Percentiles rank a stretch among this genome's conserved stretches.
These are phyloP conservation scores for Aquilaria yunnanensis DNA, from an alignment of 345 rosid genomes.

Conservation along the genomic window DNA sequence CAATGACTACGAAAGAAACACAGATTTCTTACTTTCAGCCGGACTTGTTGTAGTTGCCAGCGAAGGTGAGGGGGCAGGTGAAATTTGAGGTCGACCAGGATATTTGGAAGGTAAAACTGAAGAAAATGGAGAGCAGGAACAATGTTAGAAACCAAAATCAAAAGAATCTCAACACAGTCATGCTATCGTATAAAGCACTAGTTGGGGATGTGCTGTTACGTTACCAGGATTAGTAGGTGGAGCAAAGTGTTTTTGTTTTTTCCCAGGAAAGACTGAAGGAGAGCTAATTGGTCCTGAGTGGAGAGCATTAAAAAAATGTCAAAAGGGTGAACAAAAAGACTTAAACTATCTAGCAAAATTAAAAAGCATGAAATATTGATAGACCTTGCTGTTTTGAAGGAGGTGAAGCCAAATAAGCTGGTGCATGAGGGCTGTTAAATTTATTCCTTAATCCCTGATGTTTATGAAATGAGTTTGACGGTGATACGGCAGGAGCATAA, in stretches of 20 bases:
- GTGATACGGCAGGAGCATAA: constrained; percentile 32
- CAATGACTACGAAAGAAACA: background rate
- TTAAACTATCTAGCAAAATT: background rate
- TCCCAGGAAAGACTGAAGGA: constrained; percentile 31
- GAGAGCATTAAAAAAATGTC: constrained; percentile 21
- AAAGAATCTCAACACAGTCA: constrained; percentile 2
- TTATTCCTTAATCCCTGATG: constrained; percentile 32
- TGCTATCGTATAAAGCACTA: constrained; percentile 1
- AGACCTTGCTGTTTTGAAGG: constrained; percentile 39
- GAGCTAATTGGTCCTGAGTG: constrained; percentile 33
- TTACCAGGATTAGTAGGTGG: constrained; percentile 47
- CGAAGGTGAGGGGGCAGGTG: constrained; percentile 58
- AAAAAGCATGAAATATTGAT: background rate
- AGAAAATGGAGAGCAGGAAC: constrained; percentile 20
- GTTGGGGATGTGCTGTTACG: constrained; percentile 3
- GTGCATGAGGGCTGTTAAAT: constrained; percentile 30
- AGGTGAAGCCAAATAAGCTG: constrained; percentile 39
- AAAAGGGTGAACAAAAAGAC: background rate
- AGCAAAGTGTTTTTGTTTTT: constrained; percentile 30
- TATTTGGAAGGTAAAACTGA: constrained; percentile 29
- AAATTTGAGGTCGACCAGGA: constrained; percentile 23
- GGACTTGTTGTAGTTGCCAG: constrained; percentile 31
- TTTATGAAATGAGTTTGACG: constrained; percentile 35
- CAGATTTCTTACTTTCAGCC: constrained; percentile 34
- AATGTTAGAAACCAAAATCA: constrained; percentile 17